Conservation (phyloP, 257 asterid species). For the Nicotiana otophora region DNA sequence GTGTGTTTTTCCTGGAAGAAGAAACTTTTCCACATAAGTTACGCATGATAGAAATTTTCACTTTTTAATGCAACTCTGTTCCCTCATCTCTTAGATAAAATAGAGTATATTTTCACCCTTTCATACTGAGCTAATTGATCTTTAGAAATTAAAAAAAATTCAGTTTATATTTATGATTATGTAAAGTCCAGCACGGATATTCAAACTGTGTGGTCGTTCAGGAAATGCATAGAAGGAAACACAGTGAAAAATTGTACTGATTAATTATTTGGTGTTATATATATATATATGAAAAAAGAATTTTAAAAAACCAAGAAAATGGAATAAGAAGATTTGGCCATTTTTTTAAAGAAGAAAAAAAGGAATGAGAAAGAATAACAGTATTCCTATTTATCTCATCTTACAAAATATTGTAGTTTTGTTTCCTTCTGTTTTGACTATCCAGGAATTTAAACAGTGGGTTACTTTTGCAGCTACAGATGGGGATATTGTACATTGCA, state of each 20-base stretch:
- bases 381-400: not conserved
- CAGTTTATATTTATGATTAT: not conserved
- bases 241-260: not conserved
- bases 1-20: not conserved
- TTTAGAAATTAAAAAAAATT: not conserved
- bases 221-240: not conserved
- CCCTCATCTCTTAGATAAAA: not conserved
- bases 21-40: not conserved
- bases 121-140: not conserved
- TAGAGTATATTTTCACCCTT: not conserved
- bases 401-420: not conserved
- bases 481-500: not conserved
- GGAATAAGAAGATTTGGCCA: not conserved
- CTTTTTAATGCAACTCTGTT: not conserved
- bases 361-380: not conserved
- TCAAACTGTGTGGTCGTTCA: not conserved
- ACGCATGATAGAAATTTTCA: not conserved
- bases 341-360: not conserved
- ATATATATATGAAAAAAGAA: not conserved
- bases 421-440: not conserved
- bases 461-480: conserved; percentile 1
- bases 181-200: not conserved
- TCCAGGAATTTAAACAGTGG: not conserved
- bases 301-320: not conserved
- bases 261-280: not conserved